Conservation (phyloP, 2,329 filamentous ascomycete species). For the Pseudopyricularia cyperi region DNA sequence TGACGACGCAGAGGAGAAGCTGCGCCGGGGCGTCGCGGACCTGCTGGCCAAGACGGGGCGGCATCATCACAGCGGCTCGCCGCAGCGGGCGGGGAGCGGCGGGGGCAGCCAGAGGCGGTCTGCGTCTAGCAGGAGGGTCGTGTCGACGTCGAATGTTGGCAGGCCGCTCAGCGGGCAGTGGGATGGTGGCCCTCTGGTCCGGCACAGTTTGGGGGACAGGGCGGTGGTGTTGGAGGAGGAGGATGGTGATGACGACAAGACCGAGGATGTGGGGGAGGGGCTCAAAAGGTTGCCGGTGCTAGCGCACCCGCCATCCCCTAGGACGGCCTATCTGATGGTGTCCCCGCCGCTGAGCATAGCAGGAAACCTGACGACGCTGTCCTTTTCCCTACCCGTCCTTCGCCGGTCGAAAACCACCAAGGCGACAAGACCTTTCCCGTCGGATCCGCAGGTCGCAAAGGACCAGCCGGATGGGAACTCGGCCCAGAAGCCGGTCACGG, state of each 20-base stretch:
- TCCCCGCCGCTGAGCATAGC: slow-evolving; percentile 53
- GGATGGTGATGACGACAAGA: slow-evolving; percentile 11
- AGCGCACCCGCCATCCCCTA: slow-evolving; percentile 20
- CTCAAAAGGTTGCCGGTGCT: slow-evolving; percentile 14
- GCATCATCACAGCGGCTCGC: slow-evolving; percentile 7
- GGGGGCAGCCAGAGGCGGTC: background rate
- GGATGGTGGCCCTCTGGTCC: too few species aligned
- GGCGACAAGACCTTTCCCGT: too few species aligned
- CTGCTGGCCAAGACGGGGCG: slow-evolving; percentile 25
- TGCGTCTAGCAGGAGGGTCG: background rate
- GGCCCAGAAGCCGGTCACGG: background rate
- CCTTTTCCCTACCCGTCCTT: slow-evolving; percentile 23
- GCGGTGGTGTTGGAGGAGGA: slow-evolving; percentile 6
- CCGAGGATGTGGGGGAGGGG: background rate
- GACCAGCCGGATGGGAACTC: background rate
- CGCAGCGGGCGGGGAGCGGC: background rate
- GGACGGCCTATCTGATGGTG: slow-evolving; percentile 47
- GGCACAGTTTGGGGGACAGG: background rate
- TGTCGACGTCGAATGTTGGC: background rate
- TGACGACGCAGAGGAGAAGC: slow-evolving; percentile 30
- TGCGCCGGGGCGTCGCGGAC: slow-evolving; percentile 33
- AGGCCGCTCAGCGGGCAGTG: background rate
- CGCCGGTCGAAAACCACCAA: background rate
- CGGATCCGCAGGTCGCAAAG: background rate
- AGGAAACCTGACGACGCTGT: slow-evolving; percentile 49